Conservation (phyloP, 768 basidiomycete genomes). For the Amanita rimosa region DNA sequence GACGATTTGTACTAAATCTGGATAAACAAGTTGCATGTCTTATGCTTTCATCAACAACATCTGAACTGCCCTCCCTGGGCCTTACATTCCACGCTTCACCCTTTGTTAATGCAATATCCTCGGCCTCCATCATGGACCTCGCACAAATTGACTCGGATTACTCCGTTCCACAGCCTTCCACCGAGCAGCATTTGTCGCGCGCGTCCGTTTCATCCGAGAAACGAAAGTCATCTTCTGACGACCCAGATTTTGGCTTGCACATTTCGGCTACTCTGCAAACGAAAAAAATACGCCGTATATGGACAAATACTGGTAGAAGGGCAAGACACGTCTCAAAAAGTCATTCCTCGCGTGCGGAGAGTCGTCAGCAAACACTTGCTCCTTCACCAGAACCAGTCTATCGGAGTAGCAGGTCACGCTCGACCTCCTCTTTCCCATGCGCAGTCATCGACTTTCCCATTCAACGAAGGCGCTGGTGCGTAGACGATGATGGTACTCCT, state of each 20-base stretch:
- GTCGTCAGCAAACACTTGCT: slow-evolving; percentile 26
- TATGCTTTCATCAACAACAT: slow-evolving; percentile 1
- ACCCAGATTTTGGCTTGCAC: background rate
- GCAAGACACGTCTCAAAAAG: slow-evolving; percentile 25
- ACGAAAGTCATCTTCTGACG: slow-evolving; percentile 1
- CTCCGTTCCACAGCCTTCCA: background rate
- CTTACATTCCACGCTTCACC: background rate
- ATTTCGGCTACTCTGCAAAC: background rate
- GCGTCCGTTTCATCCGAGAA: slow-evolving; percentile 2
- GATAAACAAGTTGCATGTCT: background rate
- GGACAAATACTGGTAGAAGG: slow-evolving; percentile 11
- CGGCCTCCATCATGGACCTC: slow-evolving; percentile 1
- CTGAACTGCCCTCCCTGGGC: background rate
- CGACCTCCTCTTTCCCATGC: slow-evolving; percentile 41
- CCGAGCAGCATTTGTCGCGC: background rate
- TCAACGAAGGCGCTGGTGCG: slow-evolving; percentile 36
- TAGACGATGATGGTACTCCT: slow-evolving; percentile 38
- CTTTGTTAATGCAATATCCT: background rate
- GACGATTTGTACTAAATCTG: background rate
- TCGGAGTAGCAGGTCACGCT: slow-evolving; percentile 50
- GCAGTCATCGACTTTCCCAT: slow-evolving; percentile 23
- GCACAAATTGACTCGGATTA: background rate
- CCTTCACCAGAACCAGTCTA: slow-evolving; percentile 49
- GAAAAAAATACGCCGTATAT: slow-evolving; percentile 1
- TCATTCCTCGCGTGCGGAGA: slow-evolving; percentile 29